Base-by-base conservation (phyloP, 2,329 filamentous ascomycete genomes). In the Mycosphaerella sp. region DNA sequence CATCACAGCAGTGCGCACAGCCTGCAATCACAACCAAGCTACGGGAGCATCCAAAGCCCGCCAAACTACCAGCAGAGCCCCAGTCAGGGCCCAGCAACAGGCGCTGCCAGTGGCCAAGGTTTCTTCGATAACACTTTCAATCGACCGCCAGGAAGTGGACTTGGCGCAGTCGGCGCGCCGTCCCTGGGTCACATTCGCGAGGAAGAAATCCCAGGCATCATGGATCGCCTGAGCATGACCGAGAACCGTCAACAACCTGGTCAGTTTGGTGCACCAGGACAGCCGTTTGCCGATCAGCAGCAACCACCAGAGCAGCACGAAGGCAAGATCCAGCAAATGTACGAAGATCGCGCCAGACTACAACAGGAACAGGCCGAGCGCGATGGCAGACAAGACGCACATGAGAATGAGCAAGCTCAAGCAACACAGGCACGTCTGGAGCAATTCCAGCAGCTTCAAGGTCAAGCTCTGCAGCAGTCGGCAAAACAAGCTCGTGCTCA, bases 1-100 rank as follows among this genome's bases (percentile, higher is more conserved):
- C 93, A 97, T 65, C 90, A 97, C 66, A 90, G 89, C 1, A 97
- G 91, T 66, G 88, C 89, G 7, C 91, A 97, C 61, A 97, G 91
- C 66, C 78, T 98, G 53, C 93, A 98, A 66, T 96, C 89, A 66
- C 93, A 98, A 70, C 91, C 91, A 17, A 97, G 91, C 71, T 96
- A 93, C 66, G 89, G 91, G 14, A 96, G 87, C 70, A 94, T 98
- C 59, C 84, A 88, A 2, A 94, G 89, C n/a, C 89, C 90, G 52
- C 50, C 55, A 18, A 62, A 81, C 9, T 84, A 82, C 64, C 80
- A 84, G 60, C 76, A 79, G 47, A 76, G 81, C 56, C 76, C 75
- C 52, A 82, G 74, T 64, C 78, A 79, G 58, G 70, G 64, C 21
- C 67, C 65, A 16, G 55, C 60, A 6, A 44, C 56, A n/a, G 63